A percentile compares a stretch with the other conserved stretches of the same genome.
phyloP scores from a whole-genome alignment of 2,329 filamentous ascomycete species.

The Pseudogymnoascus sp. region DNA sequence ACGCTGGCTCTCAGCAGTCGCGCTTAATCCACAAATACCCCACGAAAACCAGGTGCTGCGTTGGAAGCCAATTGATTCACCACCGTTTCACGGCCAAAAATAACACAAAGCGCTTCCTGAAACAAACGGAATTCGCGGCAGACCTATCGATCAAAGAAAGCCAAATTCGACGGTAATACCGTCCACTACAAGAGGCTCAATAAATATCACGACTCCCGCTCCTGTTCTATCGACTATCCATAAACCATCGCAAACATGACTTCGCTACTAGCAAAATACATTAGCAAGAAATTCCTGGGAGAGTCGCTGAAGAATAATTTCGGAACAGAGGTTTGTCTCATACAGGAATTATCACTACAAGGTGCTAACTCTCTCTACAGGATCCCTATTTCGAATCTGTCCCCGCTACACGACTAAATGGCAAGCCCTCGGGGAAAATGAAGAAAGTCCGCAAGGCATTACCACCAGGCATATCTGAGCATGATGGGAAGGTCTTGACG shows the following conservation, averaged over 20 bases:
- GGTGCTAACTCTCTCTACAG: conserved; percentile 36
- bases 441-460: conserved; percentile 82
- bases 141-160: conserved; percentile 18
- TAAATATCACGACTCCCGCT: not conserved
- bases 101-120: conserved; percentile 19
- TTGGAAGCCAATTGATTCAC: not conserved
- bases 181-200: not conserved
- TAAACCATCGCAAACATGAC: conserved; percentile 38
- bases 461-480: conserved; percentile 70
- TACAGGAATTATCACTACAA: conserved; percentile 23
- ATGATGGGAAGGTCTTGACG: conserved; percentile 76
- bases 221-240: not conserved
- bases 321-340: conserved; percentile 38
- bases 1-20: not conserved
- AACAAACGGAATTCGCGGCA: conserved; percentile 19
- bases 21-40: not conserved
- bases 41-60: not conserved
- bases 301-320: conserved; percentile 51
- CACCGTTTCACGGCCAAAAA: conserved; percentile 7
- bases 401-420: conserved; percentile 60
- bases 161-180: conserved; percentile 21
- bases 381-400: conserved; percentile 87
- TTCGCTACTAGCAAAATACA: conserved; percentile 42
- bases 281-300: conserved; percentile 48
- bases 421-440: conserved; percentile 56